Base-by-base conservation (phyloP, 257 asterid species). In the Fraxinus pennsylvanica region DNA sequence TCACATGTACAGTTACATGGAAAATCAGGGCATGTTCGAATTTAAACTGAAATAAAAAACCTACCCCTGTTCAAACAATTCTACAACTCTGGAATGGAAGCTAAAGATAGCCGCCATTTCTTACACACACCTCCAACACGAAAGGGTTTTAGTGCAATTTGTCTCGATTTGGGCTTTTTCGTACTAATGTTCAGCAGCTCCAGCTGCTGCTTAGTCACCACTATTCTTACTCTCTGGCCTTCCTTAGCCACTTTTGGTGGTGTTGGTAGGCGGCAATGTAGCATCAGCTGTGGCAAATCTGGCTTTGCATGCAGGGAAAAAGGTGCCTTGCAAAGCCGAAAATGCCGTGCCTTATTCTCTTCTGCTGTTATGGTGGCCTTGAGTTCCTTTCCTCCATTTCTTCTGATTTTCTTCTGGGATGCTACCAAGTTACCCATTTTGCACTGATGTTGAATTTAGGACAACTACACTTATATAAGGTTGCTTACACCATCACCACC, bases 101-200 rank as follows among this genome's bases (percentile, higher is more conserved):
- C 85, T 72, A 89, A 81, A 70, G 87, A 85, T 15, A 90, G 88
- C 74, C 71, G 79, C 90, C 90, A 84, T 76, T 73, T 84, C 77
- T 54, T 66, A 1, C 80, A 22, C 35, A 27, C 6, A 39, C 69
- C 38, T 68, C 75, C 43, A 61, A 25, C 71, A 17, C 32, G 27
- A 1, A 10, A 54, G 25, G 68, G 50, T 30, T 54, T 79, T 39
- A 77, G 14, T 65, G 71, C 52, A 0, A 54, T 38, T 63, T 59
- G 59, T 59, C 33, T 76, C 59, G 52, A 13, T 3, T 41, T 80
- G 47, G 71, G 30, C 54, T 54, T 72, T 77, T 66, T 77, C 4
- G 76, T 71, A 45, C 82, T 74, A 7, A 74, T 81, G 50, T 77
- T 30, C 29, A 89, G 79, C 76, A 78, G 43, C 80, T 82, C 74